Base-by-base conservation (phyloP, 768 basidiomycete species). In the Boletus reticulatus region DNA sequence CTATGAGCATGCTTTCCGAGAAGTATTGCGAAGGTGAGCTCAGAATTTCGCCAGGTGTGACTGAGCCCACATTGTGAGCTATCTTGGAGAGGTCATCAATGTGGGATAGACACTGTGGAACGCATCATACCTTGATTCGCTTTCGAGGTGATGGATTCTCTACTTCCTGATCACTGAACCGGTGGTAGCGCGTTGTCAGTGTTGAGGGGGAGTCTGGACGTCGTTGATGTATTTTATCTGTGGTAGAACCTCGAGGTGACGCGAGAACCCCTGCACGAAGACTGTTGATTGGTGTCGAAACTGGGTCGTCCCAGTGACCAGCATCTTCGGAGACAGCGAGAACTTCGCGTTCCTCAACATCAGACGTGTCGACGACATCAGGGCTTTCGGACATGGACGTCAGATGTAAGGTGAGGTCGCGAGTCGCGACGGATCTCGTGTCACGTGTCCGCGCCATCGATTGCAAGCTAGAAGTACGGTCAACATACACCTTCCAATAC, bases 361-460 rank as follows among this genome's bases (percentile, higher is more conserved):
- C 85, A 5, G 85, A 87, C 17, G 85, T 85, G 62, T 83, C 83
- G 14, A 87, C 79, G 46, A 80, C 63, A 43, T 82, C 83, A 7
- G 58, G 57, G 42, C 52, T 57, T 14, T 68, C 63, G 8, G 29
- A 29, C 65, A 66, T 66, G 45, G 46, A 9, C 0, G 29, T 29
- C 8, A 29, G 29, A 29, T 29, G 29, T 29, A 9, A 29, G 1
- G 27, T 9, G 13, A 11, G 17, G 43, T 39, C 50, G 47, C 43
- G 47, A 44, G 43, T 39, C 50, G 47, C 43, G 47, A 44, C 10
- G 42, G 20, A 22, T 43, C 38, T n/a, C 38, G 17, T 43, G 51
- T 67, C 66, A 66, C 63, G 63, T 67, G 64, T 36, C 37, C 62
- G 54, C 43, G 27, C 22, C 19, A 50, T 42, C 3, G 12, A 36